Base-by-base conservation (phyloP, 192 early-diverging fungal species). In the Podila clonocystis region DNA sequence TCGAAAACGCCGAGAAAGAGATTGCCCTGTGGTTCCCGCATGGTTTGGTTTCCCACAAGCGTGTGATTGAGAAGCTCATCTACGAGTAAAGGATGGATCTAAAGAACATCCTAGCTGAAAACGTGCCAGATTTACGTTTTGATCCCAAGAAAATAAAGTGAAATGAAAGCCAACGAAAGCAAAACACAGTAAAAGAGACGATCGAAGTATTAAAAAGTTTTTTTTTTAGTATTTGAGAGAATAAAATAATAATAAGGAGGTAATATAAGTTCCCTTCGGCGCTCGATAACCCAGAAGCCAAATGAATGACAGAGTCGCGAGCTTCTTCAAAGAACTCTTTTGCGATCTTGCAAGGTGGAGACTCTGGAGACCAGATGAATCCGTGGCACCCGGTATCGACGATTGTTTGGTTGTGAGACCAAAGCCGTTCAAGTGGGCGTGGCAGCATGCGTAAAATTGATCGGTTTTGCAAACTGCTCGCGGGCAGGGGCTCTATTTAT, bases 1-100 rank as follows among this genome's bases (percentile, higher is more conserved):
- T 91, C 34, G 95, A 96, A 74, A 89, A 87, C 82, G 95, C 95
- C 52, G 84, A 91, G 74, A 91, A 89, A 84, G 94, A 95, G 76
- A 95, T 96, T 45, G 75, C 75, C 26, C 83, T 95, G 70, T 94
- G 93, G 93, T 94, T 94, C 74, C 71, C 82, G 67, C 83, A 87
- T 67, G 77, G 77, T 73, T 66, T 80, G 36, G 36, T 73, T 62
- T 41, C 50, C 52, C 77, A 80, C 66, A 62, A 33, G 28, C 77
- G 77, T 50, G 67, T 69, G 58, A 49, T 73, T 26, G 77, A 80
- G 52, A 80, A 73, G 70, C 71, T 80, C 70, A 80, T 80, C 67
- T 80, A 80, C 77, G 77, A 80, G 70, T 80, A 80, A 80, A 69
- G 22, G 52, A 55, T 52, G 22, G 12, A 9, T 9, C 22, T 5